Evolutionary conservation across 257 asterid genomes (phyloP).

Genomic region (Rehmannia glutinosa): DNA sequence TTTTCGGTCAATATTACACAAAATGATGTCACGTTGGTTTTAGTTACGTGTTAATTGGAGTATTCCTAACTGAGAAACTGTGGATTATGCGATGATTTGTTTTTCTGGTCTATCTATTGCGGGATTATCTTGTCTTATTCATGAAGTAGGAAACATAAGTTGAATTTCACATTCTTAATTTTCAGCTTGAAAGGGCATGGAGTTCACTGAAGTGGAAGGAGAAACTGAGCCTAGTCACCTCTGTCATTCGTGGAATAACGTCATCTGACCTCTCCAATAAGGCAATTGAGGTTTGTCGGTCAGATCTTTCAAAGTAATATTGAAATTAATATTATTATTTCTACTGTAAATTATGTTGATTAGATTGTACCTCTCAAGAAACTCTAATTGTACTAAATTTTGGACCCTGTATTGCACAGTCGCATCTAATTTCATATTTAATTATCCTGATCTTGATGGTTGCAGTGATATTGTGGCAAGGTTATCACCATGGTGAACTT

Average conservation of each 20-base stretch:
- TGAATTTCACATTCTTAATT: slow-evolving; percentile 6
- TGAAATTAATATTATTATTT: neutral
- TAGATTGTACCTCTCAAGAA: neutral
- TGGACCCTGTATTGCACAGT: neutral
- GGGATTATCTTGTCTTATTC: neutral
- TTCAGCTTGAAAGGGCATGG: slow-evolving; percentile 96
- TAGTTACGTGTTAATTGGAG: neutral
- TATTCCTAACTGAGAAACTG: neutral
- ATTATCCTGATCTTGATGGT: no score
- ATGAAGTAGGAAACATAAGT: neutral
- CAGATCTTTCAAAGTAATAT: neutral
- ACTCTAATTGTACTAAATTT: neutral
- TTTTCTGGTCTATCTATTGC: neutral
- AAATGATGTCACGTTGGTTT: neutral
- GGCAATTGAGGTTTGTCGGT: slow-evolving; percentile 43
- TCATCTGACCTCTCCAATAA: slow-evolving; percentile 46
- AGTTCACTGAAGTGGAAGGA: slow-evolving; percentile 70
- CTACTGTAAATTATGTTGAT: neutral
- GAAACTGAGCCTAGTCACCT: slow-evolving; percentile 54
- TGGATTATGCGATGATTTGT: neutral
- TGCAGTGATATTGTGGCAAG: no score
- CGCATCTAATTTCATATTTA: neutral
- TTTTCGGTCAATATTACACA: neutral
- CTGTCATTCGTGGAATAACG: slow-evolving; percentile 62
- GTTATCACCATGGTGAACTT: no score